A percentile compares a stretch with the other conserved stretches of the same genome.
phyloP scores from a whole-genome alignment of 768 basidiomycete species.

The Naganishia onofrii region DNA sequence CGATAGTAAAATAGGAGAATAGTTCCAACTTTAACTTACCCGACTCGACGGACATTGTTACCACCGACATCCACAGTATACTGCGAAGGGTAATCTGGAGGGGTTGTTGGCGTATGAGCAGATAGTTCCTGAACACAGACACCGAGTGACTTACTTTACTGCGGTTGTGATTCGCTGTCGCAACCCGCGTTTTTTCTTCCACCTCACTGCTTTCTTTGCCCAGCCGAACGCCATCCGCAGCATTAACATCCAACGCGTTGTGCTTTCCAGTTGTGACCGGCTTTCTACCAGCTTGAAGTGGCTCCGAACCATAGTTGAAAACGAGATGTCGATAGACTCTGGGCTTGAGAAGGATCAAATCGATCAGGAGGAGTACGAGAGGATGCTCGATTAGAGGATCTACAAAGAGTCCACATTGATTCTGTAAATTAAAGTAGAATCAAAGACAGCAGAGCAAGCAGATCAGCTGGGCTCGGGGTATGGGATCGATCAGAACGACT shows the following conservation, averaged over 20 bases:
- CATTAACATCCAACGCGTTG: neutral
- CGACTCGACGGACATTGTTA: conserved; percentile 27
- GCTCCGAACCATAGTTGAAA: conserved; percentile 46
- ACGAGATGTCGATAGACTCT: conserved; percentile 50
- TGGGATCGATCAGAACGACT: conserved; percentile 29
- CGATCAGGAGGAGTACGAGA: conserved; percentile 45
- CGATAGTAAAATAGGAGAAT: neutral
- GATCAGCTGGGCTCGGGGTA: neutral
- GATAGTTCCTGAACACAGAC: neutral
- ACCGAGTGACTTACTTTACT: neutral
- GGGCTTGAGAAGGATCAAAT: conserved; percentile 51
- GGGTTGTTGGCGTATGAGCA: neutral
- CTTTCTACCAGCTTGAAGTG: conserved; percentile 25
- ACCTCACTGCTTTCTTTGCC: neutral
- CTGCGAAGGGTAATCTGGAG: conserved; percentile 6
- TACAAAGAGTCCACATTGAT: conserved; percentile 44
- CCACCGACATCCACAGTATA: neutral
- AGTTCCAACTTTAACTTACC: conserved; percentile 19
- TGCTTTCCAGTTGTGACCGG: neutral
- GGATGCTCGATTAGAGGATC: conserved; percentile 53
- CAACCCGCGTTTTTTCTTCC: neutral
- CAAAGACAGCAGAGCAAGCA: neutral
- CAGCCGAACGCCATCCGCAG: neutral
- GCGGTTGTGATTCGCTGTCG: neutral
- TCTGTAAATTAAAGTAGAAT: conserved; percentile 23